Percentiles rank a stretch among this genome's conserved stretches.
phyloP scores from a whole-genome alignment of 305 asterid species.

The Solanum aculeatissimum region DNA sequence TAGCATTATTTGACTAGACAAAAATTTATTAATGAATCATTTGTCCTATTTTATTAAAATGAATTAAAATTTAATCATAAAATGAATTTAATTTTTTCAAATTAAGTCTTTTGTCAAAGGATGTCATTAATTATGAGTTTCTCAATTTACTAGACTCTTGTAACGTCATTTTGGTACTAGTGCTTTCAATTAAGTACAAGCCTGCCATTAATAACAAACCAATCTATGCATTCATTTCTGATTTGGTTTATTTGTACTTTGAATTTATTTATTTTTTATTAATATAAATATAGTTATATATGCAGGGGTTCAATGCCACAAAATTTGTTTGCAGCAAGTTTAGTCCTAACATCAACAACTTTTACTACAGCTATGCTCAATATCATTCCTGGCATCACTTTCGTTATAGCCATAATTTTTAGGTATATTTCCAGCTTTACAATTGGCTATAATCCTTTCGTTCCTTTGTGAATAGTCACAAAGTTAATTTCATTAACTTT shows the following conservation, averaged over 20 bases:
- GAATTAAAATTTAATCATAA: background rate
- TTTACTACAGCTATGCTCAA: constrained; percentile 57
- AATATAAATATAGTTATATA: background rate
- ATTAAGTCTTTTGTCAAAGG: background rate
- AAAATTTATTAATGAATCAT: background rate
- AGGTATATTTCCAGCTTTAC: constrained; percentile 22
- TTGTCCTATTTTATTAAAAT: background rate
- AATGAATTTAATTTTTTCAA: background rate
- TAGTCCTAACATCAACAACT: constrained; percentile 55
- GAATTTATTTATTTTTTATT: background rate
- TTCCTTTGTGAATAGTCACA: background rate
- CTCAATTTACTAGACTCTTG: background rate
- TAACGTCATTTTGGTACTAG: background rate
- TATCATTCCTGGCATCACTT: constrained; percentile 72
- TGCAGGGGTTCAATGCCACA: constrained; percentile 71
- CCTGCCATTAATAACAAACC: background rate
- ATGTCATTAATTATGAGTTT: background rate
- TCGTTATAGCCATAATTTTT: constrained; percentile 37
- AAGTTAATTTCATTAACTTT: too few relatives aligned
- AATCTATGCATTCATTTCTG: background rate
- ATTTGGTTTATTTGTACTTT: background rate
- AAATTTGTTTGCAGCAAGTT: constrained; percentile 41
- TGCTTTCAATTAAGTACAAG: background rate
- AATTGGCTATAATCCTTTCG: background rate
- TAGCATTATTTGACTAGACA: background rate